Evolutionary conservation across 1,284 basidiomycete genomes (phyloP).

Genomic region (Apiotrichum brassicae): DNA sequence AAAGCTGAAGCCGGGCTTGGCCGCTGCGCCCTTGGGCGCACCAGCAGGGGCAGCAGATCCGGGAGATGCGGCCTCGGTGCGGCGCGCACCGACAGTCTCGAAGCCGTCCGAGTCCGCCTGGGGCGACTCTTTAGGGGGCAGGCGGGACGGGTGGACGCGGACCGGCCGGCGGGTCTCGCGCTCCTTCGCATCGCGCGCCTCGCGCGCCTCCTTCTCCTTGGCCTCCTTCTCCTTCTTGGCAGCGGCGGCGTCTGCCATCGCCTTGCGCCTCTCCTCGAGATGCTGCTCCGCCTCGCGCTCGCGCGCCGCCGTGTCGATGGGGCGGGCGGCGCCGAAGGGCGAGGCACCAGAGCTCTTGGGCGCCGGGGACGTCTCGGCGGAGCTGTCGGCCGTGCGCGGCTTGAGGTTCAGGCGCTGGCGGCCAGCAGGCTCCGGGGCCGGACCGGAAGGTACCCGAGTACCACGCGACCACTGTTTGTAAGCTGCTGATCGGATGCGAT

Average conservation of each 20-base stretch:
- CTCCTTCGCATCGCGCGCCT: not conserved
- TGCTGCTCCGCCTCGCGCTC: constrained; percentile 55
- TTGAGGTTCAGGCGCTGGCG: constrained; percentile 76
- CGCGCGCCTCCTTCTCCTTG: constrained; percentile 13
- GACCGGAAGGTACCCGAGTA: constrained; percentile 54
- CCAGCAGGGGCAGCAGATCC: constrained; percentile 24
- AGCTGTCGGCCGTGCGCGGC: constrained; percentile 53
- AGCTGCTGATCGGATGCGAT: no score
- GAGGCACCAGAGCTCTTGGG: constrained; percentile 48
- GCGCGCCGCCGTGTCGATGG: constrained; percentile 71
- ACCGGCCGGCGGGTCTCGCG: constrained; percentile 8
- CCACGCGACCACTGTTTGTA: constrained; percentile 44
- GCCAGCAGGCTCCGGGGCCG: constrained; percentile 67
- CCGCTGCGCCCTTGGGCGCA: constrained; percentile 7
- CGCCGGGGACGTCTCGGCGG: constrained; percentile 31
- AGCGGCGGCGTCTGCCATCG: constrained; percentile 19
- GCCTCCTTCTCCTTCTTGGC: constrained; percentile 19
- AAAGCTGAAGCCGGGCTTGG: constrained; percentile 40
- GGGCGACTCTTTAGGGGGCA: constrained; percentile 11
- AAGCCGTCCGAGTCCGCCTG: constrained; percentile 33
- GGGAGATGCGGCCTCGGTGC: constrained; percentile 25
- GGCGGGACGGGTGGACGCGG: constrained; percentile 23
- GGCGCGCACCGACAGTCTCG: constrained; percentile 18
- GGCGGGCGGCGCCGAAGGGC: constrained; percentile 87
- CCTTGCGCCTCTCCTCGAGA: constrained; percentile 34